Evolutionary conservation across 2,329 filamentous ascomycete genomes (phyloP), one percentile per base, ranked within the genome.

Genomic region (Ceratocystis lukuohia): DNA sequence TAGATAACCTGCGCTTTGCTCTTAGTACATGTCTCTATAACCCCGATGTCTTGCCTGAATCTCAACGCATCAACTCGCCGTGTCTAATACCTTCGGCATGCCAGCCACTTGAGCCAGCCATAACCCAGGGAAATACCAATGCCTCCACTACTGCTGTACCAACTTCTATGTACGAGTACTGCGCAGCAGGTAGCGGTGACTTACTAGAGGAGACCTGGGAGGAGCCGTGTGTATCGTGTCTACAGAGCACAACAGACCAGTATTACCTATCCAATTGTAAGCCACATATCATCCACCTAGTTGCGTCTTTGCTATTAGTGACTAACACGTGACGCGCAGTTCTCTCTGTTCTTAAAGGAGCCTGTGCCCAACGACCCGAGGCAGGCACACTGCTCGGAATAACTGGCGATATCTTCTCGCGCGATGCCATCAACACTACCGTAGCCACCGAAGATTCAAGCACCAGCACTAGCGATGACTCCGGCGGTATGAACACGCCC

Each of bases 1-100:
- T 59, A 82, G 80, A 82, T 68, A 83, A 82, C 61, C 45, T 82
- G 0, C 75, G 80, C 46, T 82, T 79, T 61, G 72, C 80, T 0
- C 72, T 82, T 3, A 76, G 78, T 37, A 75, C 77, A 0, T 83
- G 80, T 64, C 72, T 82, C 1, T 83, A 74, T 46, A 71, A 71
- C 3, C 69, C 70, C n/a, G 72, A 71, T 25, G 70, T 74, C 1
- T 75, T 74, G 1, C 75, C 74, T 0, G 69, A 71, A 0, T 69
- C 72, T 0, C 72, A 73, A 0, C 72, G 72, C 1, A 70, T 71
- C 20, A 72, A 77, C 46, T 78, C 78, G 0, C 77, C 79, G 0
- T 83, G 80, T 66, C 71, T 77, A 59, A 75, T 77, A 48, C 71
- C 76, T 57, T 73, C 71, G 15, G 77, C 75, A 0, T 82, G 80